Percentiles rank a stretch among this genome's conserved stretches.
Evolutionary conservation across 768 basidiomycete species (phyloP).

Genomic region (Ramaria rubella): DNA sequence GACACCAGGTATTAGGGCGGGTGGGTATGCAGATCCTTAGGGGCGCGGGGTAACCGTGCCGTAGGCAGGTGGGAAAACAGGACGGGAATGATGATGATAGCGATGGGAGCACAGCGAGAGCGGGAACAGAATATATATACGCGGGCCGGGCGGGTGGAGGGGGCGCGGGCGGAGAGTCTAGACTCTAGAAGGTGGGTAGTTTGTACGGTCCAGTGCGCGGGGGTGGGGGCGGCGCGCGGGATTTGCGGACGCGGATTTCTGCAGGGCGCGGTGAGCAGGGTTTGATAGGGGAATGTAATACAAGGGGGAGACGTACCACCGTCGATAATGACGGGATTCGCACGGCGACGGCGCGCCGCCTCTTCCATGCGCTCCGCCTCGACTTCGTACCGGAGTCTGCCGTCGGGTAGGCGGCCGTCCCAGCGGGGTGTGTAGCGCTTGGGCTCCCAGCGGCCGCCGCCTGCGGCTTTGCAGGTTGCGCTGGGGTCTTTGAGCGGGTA

Average conservation of each 20-base stretch:
- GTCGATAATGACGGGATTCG: slow-evolving; percentile 61
- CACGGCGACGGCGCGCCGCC: slow-evolving; percentile 39
- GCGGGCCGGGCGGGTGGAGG: no score
- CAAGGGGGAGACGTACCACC: neutral
- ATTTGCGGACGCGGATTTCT: neutral
- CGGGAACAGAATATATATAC: no score
- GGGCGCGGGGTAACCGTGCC: no score
- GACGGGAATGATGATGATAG: no score
- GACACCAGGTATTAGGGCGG: no score
- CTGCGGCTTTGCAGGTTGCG: slow-evolving; percentile 68
- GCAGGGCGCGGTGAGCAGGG: no score
- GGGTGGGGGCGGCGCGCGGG: neutral
- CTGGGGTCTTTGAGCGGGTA: slow-evolving; percentile 66
- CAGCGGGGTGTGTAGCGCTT: slow-evolving; percentile 38
- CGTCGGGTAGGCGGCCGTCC: slow-evolving; percentile 52
- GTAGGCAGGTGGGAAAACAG: no score
- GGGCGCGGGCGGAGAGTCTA: no score
- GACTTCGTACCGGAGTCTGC: slow-evolving; percentile 60
- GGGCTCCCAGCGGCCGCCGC: slow-evolving; percentile 77
- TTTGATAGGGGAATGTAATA: no score
- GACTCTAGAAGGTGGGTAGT: neutral
- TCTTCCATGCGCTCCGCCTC: slow-evolving; percentile 63
- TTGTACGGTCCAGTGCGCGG: neutral
- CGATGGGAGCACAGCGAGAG: no score
- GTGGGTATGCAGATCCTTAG: no score